These are phyloP conservation scores for Areca catechu DNA, from an alignment of 176 grass and related monocot species.

Conservation along the genomic window DNA sequence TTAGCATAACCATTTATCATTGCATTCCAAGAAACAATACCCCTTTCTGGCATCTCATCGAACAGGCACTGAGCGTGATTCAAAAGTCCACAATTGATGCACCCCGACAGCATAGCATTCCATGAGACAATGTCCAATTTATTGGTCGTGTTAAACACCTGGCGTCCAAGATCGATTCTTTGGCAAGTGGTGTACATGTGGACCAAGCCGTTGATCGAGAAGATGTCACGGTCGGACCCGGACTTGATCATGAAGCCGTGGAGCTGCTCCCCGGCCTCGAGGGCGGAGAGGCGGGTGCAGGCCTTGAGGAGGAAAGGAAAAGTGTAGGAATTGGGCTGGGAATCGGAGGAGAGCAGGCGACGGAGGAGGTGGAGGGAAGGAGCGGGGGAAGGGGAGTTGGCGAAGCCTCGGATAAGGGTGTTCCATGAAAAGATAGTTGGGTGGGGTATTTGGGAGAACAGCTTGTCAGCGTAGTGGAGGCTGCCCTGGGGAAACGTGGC, in stretches of 20 bases:
- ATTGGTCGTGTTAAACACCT: neutral
- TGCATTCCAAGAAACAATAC: constrained; percentile 10
- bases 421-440: constrained; percentile 3
- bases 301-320: constrained; percentile 17
- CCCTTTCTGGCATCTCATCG: constrained; percentile 6
- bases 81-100: neutral
- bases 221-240: neutral
- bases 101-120: constrained; percentile 10
- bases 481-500: neutral
- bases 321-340: constrained; percentile 2
- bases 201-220: constrained; percentile 8
- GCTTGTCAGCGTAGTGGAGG: neutral
- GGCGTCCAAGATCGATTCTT: neutral
- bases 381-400: neutral
- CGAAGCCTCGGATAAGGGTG: constrained; percentile 7
- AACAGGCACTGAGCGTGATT: constrained; percentile 2
- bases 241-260: constrained; percentile 12
- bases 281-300: constrained; percentile 1
- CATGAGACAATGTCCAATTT: constrained; percentile 3
- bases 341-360: neutral
- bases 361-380: neutral
- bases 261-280: neutral
- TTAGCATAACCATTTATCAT: constrained; percentile 14
- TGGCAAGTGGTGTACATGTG: constrained; percentile 16
- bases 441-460: constrained; percentile 8